Evolutionary conservation across 371 early-diverging fungal genomes (phyloP).

Genomic region (Dichotomocladium elegans): DNA sequence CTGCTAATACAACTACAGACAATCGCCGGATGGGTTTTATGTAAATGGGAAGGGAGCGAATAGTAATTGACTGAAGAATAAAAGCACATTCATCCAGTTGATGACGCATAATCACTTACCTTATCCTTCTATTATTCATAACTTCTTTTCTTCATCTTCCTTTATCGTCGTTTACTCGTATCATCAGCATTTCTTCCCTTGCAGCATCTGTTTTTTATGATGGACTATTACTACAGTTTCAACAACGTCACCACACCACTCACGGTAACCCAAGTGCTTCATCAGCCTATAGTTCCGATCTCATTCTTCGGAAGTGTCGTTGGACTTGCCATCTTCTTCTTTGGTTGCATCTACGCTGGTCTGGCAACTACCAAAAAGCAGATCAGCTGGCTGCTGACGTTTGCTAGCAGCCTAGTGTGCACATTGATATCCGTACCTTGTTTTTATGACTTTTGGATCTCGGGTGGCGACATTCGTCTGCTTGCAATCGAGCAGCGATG

Average conservation of each 20-base stretch:
- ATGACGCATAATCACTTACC: no score
- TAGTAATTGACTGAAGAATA: no score
- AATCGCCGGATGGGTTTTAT: no score
- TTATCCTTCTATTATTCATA: no score
- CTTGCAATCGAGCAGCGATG: constrained; percentile 8
- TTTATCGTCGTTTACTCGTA: background rate
- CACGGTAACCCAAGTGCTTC: constrained; percentile 14
- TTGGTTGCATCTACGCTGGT: constrained; percentile 12
- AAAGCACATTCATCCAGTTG: no score
- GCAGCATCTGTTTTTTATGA: no score
- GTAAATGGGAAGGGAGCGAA: no score
- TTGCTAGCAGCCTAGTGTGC: constrained; percentile 22
- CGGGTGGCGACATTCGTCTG: constrained; percentile 14
- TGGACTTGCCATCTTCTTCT: constrained; percentile 12
- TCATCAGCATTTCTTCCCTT: background rate
- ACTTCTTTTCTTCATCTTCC: background rate
- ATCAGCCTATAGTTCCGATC: constrained; percentile 18
- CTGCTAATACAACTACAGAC: no score
- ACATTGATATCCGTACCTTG: constrained; percentile 16
- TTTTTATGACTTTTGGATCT: constrained; percentile 14
- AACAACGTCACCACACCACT: no score
- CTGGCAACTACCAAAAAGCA: constrained; percentile 22
- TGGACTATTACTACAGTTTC: no score
- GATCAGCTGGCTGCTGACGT: constrained; percentile 24
- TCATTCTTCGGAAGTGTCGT: constrained; percentile 15